Evolutionary conservation across 345 rosid species (phyloP).

Genomic region (Cardamine chenopodiifolia): DNA sequence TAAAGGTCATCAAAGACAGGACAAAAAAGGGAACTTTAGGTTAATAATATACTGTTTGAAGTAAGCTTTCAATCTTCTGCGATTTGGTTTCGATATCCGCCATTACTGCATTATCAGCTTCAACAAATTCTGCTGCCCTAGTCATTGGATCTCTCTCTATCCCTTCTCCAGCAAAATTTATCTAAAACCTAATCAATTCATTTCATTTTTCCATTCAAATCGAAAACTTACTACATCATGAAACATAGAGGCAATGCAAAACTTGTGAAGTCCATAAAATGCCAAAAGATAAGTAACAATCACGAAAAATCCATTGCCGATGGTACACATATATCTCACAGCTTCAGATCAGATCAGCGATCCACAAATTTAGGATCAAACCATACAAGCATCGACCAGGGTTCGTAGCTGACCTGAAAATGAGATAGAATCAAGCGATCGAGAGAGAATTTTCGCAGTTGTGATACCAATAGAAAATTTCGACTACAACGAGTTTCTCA

Average conservation of each 20-base stretch:
- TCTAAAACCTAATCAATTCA: conserved; percentile 17
- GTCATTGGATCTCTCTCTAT: conserved; percentile 45
- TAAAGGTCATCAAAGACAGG: conserved; percentile 18
- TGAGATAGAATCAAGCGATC: neutral
- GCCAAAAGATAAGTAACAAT: neutral
- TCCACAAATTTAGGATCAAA: neutral
- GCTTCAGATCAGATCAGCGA: conserved; percentile 23
- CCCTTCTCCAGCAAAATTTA: neutral
- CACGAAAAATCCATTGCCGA: neutral
- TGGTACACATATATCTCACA: neutral
- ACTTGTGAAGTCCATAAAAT: neutral
- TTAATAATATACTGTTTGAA: conserved; percentile 61
- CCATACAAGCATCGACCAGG: neutral
- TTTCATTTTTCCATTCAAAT: neutral
- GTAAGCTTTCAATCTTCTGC: conserved; percentile 82
- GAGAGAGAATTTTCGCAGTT: neutral
- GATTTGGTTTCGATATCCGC: conserved; percentile 86
- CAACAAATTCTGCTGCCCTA: conserved; percentile 48
- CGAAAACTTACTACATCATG: neutral
- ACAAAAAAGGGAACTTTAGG: neutral
- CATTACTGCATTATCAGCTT: conserved; percentile 85
- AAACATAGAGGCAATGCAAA: neutral
- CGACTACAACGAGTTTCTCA: neutral
- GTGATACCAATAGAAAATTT: neutral
- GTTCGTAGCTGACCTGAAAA: conserved; percentile 5